Base-by-base conservation (phyloP, 202 grass and related monocot species). In the Setaria italica region DNA sequence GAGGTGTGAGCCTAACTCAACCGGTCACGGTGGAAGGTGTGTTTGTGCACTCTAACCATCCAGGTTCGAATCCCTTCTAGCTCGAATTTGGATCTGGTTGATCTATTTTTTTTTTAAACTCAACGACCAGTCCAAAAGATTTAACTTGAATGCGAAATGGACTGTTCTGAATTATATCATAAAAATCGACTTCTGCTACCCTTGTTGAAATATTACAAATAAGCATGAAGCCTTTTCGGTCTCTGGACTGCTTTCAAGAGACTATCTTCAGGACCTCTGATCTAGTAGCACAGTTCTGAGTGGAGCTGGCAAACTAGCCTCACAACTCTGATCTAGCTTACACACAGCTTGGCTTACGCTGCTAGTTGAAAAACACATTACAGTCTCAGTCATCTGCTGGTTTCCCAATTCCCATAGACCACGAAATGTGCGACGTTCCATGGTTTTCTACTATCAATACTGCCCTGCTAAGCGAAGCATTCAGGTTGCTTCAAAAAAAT, bases 401-500 rank as follows among this genome's bases (percentile, higher is more conserved):
- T 50, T 66, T 46, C 42, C 62, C 2, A 70, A 42, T 66, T 46
- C 42, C 62, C 2, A 70, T 46, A 70, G 30, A 48, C 17, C 11
- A 46, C 13, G 63, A 79, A 67, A 76, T 35, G 57, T 67, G 76
- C 77, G 2, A 4, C 74, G 73, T 25, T 25, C 25, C 67, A 83
- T 74, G 48, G 19, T 68, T 77, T 84, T 74, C 41, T 82, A 29
- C 16, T 70, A 19, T 32, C 55, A 70, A 14, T 62, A 70, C 76
- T 63, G 77, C 51, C 7, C 55, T 81, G 70, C 72, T 77, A 71
- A 45, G 17, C 70, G 68, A 86, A 91, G 68, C 83, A 60, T 69
- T 63, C 79, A 80, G 62, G 11, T 45, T 4, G 81, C 76, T 77
- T 71, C 69, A 84, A 87, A 58, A 87, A 87, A 84, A 76, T 63